Base-by-base conservation (phyloP, 2,329 filamentous ascomycete species). In the Aspergillus sp. region DNA sequence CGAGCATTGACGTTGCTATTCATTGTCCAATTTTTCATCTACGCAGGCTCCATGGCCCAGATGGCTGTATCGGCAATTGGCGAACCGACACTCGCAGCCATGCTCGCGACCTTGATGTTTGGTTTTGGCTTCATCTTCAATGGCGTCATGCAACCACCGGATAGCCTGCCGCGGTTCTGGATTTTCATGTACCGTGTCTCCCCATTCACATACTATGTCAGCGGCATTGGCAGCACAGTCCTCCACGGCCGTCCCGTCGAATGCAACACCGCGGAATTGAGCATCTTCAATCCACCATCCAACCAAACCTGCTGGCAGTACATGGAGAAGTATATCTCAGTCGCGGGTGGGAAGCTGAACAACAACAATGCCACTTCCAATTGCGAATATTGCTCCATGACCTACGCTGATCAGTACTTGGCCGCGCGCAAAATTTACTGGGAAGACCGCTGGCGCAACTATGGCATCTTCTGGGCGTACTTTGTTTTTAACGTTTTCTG, bases 101-200 rank as follows among this genome's bases (percentile, higher is more conserved):
- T 75, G 30, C 64, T 86, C 28, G 79, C 79, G 31, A 79, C 78
- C 6, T 61, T 84, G 4, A 56, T 83, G 28, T 74, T 78, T 39
- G 70, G 77, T 13, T 70, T 84, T 60, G 75, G 71, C 48, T 67
- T 79, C 19, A 72, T 78, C 40, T 85, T 85, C 66, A 78, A 75
- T 53, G 65, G 49, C 60, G 19, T 19, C 67, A 88, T 43, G 79
- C 83, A 47, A 64, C 75, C 0, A 19, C 77, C 82, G 0, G 47
- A 58, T 3, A 71, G 73, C 0, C 71, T 89, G 1, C 85, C 85
- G 0, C 74, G 79, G 0, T 89, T 89, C 69, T 90, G 85, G 85
- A 80, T 81, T 48, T 88, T 87, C 68, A 88, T 88, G 85, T 86
- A 88, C 63, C 75, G 79, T 27, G 71, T 81, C 9, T 81, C 76